Evolutionary conservation across 208 protist genomes (phyloP).

Genomic region (Cochliopodium minus): DNA sequence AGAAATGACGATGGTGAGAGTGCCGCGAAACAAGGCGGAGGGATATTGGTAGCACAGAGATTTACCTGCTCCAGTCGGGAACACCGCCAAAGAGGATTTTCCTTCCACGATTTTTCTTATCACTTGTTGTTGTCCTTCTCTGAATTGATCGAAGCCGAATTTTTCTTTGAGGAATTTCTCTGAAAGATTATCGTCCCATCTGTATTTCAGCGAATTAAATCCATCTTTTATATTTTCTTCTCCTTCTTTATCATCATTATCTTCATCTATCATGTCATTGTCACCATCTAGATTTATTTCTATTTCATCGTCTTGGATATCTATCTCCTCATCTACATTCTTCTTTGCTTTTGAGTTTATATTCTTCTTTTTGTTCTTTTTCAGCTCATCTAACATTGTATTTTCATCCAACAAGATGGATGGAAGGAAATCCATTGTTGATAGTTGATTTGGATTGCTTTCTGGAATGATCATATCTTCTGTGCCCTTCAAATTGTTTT

Average conservation of each 20-base stretch:
- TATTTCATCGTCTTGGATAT: neutral
- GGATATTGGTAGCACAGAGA: slow-evolving; percentile 40
- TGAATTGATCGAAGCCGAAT: slow-evolving; percentile 24
- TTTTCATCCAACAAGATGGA: no score
- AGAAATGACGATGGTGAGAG: slow-evolving; percentile 34
- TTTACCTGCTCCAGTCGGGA: slow-evolving; percentile 39
- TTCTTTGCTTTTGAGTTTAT: no score
- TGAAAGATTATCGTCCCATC: neutral
- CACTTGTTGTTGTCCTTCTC: slow-evolving; percentile 28
- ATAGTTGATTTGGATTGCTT: no score
- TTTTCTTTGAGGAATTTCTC: slow-evolving; percentile 1
- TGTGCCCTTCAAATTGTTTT: no score
- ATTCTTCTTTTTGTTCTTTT: no score
- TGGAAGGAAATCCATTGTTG: no score
- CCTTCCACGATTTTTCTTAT: slow-evolving; percentile 21
- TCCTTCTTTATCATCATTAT: neutral
- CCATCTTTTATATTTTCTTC: neutral
- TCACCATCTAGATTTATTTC: neutral
- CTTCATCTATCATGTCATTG: neutral
- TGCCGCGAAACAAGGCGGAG: slow-evolving; percentile 15
- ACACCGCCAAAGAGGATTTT: slow-evolving; percentile 24
- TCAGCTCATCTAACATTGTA: no score
- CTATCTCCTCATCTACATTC: no score
- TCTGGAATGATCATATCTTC: no score
- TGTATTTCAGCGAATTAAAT: neutral